A percentile compares a stretch with the other conserved stretches of the same genome.
Conservation (phyloP, 768 basidiomycete species). For the Rhizopogon rudus region DNA sequence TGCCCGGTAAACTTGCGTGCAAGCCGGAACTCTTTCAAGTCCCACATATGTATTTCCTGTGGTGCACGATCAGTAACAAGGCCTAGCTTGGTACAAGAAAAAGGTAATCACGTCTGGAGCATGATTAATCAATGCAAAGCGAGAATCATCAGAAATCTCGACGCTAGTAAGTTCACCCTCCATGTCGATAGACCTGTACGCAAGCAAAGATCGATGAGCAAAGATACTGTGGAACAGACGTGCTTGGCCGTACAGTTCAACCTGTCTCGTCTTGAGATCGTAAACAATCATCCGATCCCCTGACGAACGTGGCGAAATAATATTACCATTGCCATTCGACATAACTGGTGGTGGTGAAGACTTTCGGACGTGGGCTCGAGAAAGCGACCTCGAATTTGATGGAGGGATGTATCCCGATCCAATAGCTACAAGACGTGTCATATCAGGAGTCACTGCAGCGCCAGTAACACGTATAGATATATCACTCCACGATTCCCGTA, state of each 20-base stretch:
- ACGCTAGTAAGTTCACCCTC: slow-evolving; percentile 87
- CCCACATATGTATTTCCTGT: slow-evolving; percentile 89
- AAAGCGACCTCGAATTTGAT: slow-evolving; percentile 7
- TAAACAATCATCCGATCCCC: slow-evolving; percentile 74
- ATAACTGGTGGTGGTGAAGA: slow-evolving; percentile 19
- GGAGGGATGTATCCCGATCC: slow-evolving; percentile 51
- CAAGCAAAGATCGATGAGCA: slow-evolving; percentile 1
- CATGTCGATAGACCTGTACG: slow-evolving; percentile 53
- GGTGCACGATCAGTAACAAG: slow-evolving; percentile 6
- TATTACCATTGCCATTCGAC: slow-evolving; percentile 27
- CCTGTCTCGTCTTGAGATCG: slow-evolving; percentile 62
- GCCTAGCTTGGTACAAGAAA: not conserved
- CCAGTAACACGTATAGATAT: slow-evolving; percentile 80
- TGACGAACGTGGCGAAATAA: slow-evolving; percentile 29
- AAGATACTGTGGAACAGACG: slow-evolving; percentile 8
- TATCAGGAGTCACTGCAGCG: slow-evolving; percentile 83
- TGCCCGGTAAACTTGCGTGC: slow-evolving; percentile 85
- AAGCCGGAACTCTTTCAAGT: slow-evolving; percentile 63
- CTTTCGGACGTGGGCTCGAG: slow-evolving; percentile 31
- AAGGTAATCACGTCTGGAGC: slow-evolving; percentile 69
- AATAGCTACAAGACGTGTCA: slow-evolving; percentile 77
- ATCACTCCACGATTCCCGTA: slow-evolving; percentile 55
- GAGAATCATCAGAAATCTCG: slow-evolving; percentile 80
- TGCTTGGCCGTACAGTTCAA: slow-evolving; percentile 53
- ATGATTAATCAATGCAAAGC: slow-evolving; percentile 82